A percentile compares a stretch with the other conserved stretches of the same genome.
Evolutionary conservation across 257 asterid species (phyloP).

Genomic region (Ajuga chamaepitys): DNA sequence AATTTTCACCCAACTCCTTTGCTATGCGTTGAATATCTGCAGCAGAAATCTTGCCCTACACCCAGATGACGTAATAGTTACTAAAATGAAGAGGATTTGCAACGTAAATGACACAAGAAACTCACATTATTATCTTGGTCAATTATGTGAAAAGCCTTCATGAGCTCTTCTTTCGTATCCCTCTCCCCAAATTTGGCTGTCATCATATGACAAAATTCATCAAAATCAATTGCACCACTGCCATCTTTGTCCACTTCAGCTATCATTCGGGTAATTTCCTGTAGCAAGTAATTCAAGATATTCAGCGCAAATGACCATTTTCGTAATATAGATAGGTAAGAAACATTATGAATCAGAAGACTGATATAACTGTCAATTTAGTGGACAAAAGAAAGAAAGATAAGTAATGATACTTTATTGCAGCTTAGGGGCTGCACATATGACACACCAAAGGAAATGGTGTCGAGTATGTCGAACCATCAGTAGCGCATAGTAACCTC

Average conservation of each 20-base stretch:
- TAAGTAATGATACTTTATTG: neutral
- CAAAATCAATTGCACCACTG: slow-evolving; percentile 92
- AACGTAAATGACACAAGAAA: slow-evolving; percentile 3
- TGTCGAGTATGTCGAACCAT: neutral
- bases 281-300: slow-evolving; percentile 9
- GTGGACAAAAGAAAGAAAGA: neutral
- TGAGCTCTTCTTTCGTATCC: slow-evolving; percentile 81
- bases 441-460: neutral
- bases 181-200: slow-evolving; percentile 94
- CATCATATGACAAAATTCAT: slow-evolving; percentile 88
- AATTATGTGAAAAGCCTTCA: slow-evolving; percentile 77
- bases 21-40: slow-evolving; percentile 88
- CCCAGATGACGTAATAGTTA: slow-evolving; percentile 16
- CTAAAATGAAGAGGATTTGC: slow-evolving; percentile 9
- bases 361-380: neutral
- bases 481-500: neutral
- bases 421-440: neutral
- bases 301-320: slow-evolving; percentile 8
- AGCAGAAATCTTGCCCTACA: slow-evolving; percentile 80
- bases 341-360: neutral
- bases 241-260: slow-evolving; percentile 95
- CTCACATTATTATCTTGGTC: slow-evolving; percentile 85
- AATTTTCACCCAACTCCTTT: slow-evolving; percentile 68
- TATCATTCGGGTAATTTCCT: slow-evolving; percentile 85
- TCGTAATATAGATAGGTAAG: neutral